Evolutionary conservation across 1,284 basidiomycete genomes (phyloP).

Genomic region (Fomes fomentarius): DNA sequence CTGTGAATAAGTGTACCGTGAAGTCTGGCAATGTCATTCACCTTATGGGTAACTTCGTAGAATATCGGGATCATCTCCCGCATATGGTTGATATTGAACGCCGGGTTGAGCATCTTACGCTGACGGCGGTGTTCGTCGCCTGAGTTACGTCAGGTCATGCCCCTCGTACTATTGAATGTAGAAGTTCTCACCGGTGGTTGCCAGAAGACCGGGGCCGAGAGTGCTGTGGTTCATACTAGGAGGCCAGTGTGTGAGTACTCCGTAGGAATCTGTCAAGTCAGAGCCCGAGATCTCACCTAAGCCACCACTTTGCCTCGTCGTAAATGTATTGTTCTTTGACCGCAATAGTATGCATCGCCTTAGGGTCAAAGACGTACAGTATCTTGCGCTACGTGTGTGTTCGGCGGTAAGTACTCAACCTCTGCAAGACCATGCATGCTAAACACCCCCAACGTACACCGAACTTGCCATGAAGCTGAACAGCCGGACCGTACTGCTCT

Average conservation of each 20-base stretch:
- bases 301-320: conserved; percentile 19
- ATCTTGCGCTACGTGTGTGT: conserved; percentile 12
- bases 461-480: conserved; percentile 17
- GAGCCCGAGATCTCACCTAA: conserved; percentile 8
- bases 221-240: conserved; percentile 11
- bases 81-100: conserved; percentile 22
- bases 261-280: no score
- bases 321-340: conserved; percentile 27
- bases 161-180: background rate
- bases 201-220: conserved; percentile 16
- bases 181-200: conserved; percentile 7
- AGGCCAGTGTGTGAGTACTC: no score
- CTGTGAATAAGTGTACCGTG: no score
- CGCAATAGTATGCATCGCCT: conserved; percentile 22
- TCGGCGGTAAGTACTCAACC: no score
- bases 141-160: background rate
- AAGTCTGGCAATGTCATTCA: background rate
- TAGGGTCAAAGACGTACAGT: conserved; percentile 22
- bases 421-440: no score
- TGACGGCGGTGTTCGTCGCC: conserved; percentile 21
- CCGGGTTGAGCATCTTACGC: conserved; percentile 23
- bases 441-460: conserved; percentile 12
- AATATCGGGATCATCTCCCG: conserved; percentile 20
- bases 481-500: conserved; percentile 16
- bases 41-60: conserved; percentile 16